Evolutionary conservation across 331 rosid species (phyloP).

Genomic region (Malus hybrid): DNA sequence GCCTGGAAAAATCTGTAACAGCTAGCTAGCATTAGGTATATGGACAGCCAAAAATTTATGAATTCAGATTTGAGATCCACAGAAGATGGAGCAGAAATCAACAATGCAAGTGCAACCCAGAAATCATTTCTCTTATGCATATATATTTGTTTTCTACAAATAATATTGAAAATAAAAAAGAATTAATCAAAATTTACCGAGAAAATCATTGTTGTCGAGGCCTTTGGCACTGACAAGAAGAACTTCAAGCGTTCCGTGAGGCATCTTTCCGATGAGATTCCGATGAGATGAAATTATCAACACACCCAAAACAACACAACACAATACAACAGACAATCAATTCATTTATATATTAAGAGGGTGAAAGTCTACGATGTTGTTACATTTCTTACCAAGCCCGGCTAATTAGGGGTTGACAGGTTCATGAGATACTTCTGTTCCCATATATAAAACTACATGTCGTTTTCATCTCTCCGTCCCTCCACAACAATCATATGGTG

Average conservation of each 20-base stretch:
- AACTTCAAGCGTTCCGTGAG: constrained; percentile 57
- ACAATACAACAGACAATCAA: too few species aligned
- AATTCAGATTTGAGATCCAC: constrained; percentile 21
- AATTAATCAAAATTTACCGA: constrained; percentile 26
- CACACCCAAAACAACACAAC: neutral
- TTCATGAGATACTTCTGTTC: neutral
- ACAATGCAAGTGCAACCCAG: neutral
- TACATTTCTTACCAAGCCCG: neutral
- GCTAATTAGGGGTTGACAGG: neutral
- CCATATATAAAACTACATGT: neutral
- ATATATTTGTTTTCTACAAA: neutral
- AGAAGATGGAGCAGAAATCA: constrained; percentile 20
- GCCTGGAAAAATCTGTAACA: neutral
- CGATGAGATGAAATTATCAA: neutral
- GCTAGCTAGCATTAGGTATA: neutral
- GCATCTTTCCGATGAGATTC: constrained; percentile 20
- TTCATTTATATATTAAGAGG: neutral
- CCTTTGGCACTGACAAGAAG: constrained; percentile 55
- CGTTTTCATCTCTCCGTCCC: neutral
- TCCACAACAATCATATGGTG: neutral
- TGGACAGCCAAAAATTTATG: neutral
- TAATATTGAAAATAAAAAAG: neutral
- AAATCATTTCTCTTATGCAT: neutral
- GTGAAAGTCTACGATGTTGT: neutral
- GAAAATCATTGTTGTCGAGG: constrained; percentile 49